phyloP scores from a whole-genome alignment of 345 rosid species.

The Lepidium aucheri region DNA sequence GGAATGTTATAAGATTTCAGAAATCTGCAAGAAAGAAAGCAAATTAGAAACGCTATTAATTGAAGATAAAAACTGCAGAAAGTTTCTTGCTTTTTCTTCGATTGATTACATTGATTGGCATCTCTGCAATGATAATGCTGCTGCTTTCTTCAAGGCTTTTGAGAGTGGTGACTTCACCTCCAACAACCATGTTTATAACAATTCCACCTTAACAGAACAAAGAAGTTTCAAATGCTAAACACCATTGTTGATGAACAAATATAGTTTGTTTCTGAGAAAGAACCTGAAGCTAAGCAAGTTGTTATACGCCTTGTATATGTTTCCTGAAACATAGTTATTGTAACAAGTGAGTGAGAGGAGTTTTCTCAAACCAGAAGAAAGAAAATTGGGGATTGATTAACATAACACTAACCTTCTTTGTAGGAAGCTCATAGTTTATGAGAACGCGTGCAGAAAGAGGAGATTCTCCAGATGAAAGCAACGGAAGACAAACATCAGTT shows the following conservation, averaged over 20 bases:
- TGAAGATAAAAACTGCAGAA: background rate
- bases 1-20: conserved; percentile 58
- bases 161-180: conserved; percentile 80
- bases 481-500: conserved; percentile 78
- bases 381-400: background rate
- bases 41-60: conserved; percentile 8
- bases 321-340: conserved; percentile 46
- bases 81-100: background rate
- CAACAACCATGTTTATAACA: conserved; percentile 84
- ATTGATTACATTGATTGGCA: conserved; percentile 62
- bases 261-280: background rate
- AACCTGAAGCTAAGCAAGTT: conserved; percentile 86
- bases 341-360: background rate
- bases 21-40: conserved; percentile 48
- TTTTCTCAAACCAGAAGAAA: background rate
- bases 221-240: background rate
- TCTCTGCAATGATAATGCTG: conserved; percentile 59
- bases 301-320: conserved; percentile 63
- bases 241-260: conserved; percentile 5
- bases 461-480: conserved; percentile 56
- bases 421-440: conserved; percentile 78
- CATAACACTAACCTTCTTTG: conserved; percentile 49
- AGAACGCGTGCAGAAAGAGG: conserved; percentile 57
- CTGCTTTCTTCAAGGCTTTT: conserved; percentile 76
- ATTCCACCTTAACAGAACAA: conserved; percentile 61